Evolutionary conservation across 495 filamentous ascomycete species (phyloP).

Genomic region (Evernia prunastri): DNA sequence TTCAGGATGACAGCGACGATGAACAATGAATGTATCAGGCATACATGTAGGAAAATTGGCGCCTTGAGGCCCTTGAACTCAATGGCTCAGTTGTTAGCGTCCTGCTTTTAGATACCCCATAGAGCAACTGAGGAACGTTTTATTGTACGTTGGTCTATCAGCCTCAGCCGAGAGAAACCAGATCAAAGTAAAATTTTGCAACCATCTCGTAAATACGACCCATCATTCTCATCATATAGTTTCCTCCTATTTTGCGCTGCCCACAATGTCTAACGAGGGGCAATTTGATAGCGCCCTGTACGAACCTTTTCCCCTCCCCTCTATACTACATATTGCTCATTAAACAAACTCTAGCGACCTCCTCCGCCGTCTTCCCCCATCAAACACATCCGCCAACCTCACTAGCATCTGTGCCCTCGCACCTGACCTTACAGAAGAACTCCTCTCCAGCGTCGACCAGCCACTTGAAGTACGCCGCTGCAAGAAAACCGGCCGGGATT

Average conservation of each 20-base stretch:
- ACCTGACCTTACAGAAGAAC: constrained; percentile 91
- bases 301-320: constrained; percentile 21
- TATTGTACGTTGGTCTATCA: not conserved
- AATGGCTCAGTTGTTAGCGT: constrained; percentile 13
- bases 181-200: not conserved
- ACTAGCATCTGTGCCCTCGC: constrained; percentile 75
- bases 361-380: constrained; percentile 93
- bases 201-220: constrained; percentile 1
- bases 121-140: not conserved
- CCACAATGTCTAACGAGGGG: constrained; percentile 42
- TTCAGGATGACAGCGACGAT: constrained; percentile 36
- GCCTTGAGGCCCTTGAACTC: not conserved
- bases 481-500: constrained; percentile 83
- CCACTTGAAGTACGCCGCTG: constrained; percentile 83
- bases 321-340: constrained; percentile 11
- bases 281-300: constrained; percentile 62
- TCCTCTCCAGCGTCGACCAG: constrained; percentile 94
- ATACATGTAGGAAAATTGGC: not conserved
- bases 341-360: constrained; percentile 65
- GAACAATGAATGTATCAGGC: constrained; percentile 21
- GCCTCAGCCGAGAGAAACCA: not conserved
- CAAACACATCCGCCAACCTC: constrained; percentile 79
- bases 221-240: not conserved
- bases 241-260: constrained; percentile 4
- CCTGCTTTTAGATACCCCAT: constrained; percentile 24